A percentile compares a stretch with the other conserved stretches of the same genome.
phyloP scores from a whole-genome alignment of 2,329 filamentous ascomycete genomes.

The Colletotrichum falcatum region DNA sequence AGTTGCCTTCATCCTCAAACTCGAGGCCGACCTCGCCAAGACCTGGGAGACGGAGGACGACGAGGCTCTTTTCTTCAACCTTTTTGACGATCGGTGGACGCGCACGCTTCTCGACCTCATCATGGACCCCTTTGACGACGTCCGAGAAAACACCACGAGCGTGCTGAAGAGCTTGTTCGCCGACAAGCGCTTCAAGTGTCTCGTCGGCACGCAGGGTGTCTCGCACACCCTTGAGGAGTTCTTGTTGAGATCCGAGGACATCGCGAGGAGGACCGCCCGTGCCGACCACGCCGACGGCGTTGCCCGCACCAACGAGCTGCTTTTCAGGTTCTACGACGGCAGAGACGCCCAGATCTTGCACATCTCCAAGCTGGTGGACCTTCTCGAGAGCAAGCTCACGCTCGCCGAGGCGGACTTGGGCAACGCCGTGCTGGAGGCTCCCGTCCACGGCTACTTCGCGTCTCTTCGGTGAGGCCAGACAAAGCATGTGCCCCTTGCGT shows the following conservation, averaged over 20 bases:
- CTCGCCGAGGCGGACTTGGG: constrained; percentile 75
- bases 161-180: constrained; percentile 64
- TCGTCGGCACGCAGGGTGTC: constrained; percentile 30
- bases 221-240: constrained; percentile 58
- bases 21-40: constrained; percentile 70
- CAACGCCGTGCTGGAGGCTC: constrained; percentile 72
- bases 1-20: constrained; percentile 73
- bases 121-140: constrained; percentile 93
- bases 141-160: constrained; percentile 70
- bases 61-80: constrained; percentile 55
- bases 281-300: constrained; percentile 95
- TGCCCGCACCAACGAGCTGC: constrained; percentile 78
- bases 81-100: constrained; percentile 63
- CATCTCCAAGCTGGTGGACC: constrained; percentile 67
- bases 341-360: constrained; percentile 61
- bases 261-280: constrained; percentile 78
- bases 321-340: constrained; percentile 68
- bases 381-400: constrained; percentile 73
- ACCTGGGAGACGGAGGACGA: constrained; percentile 55
- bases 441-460: constrained; percentile 78
- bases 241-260: constrained; percentile 63
- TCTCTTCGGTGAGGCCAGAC: constrained; percentile 66
- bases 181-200: constrained; percentile 49
- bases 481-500: not conserved
- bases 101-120: constrained; percentile 81